Evolutionary conservation across 2,329 filamentous ascomycete genomes (phyloP), one percentile per base, ranked within the genome.

Genomic region (Alternaria sp.): DNA sequence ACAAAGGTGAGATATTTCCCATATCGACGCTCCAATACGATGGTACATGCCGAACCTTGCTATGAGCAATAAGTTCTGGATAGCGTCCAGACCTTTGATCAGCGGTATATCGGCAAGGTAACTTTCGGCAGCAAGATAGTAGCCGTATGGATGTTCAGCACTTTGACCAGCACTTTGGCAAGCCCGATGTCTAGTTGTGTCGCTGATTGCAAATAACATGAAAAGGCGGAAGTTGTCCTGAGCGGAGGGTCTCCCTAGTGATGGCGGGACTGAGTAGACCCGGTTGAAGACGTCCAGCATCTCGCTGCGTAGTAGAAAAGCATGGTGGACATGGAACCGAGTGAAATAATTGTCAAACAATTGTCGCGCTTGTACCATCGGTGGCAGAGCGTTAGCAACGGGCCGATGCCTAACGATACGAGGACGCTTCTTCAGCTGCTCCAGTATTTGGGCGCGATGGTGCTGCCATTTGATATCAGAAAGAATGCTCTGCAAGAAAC

Each of bases 11-110:
- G 73, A 73, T 4, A 82, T 73, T 26, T 81, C 80, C 80, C 80
- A 81, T 3, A 80, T 73, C 0, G 80, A 81, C 1, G 69, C 71
- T 3, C 76, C 76, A n/a, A 80, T 80, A 20, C 81, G 78, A 59
- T 81, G 74, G 53, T 81, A 82, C 41, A 82, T 80, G 0, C 78
- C 80, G 57, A 82, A 82, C 12, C 80, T 68, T 8, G 74, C 77
- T 16, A 82, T 68, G 5, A 82, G 57, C 0, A 82, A 63, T 3
- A 82, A 67, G 47, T 82, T 78, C 54, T 82, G 78, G 9, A 82
- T 75, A 0, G 78, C 77, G 6, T 73, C 65, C 1, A 79, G 53
- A 2, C 75, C 72, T n/a, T 69, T 66, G 1, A 76, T 73, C 0
- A 81, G 59, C 12, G 77, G 69, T 3, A 71, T 67, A 0, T 65